Evolutionary conservation across 441 rosid species (phyloP), one percentile per base, ranked within the genome.

Genomic region (Jatropha podagrica): DNA sequence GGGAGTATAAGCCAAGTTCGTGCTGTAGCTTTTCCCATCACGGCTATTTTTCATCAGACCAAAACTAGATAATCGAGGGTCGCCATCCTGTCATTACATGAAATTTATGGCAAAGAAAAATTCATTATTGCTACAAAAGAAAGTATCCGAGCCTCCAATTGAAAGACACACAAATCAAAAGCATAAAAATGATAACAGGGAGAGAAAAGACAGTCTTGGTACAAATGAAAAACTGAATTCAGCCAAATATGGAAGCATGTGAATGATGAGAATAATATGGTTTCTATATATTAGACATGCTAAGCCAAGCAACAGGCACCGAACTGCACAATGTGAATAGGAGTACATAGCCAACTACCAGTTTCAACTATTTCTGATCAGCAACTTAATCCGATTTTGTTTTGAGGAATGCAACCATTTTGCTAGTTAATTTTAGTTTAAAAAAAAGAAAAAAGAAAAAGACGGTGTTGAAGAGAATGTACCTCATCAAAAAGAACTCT

Each of bases 31-130:
- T 86, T 90, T 95, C 38, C 99, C 99, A 67, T 95, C 97, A 68
- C 97, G 79, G 74, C 99, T 93, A 81, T 95, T 95, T 82, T 93
- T 95, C 97, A 93, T 92, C 3, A 95, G 90, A 66, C 99, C 99
- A 82, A 92, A 95, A 85, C 96, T 92, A 67, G 99, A 95, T 65
- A 95, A 82, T 83, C 97, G 89, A 0, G 99, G 98, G 78, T 93
- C 91, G 48, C 95, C 99, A 78, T 89, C 95, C 99, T 95, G 86
- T 41, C 66, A 68, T 42, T 61, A 59, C 42, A 46, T 20, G 32
- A 46, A 55, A 44, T 40, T 62, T 44, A 67, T 54, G 27, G 64
- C 12, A 32, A 18, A 54, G 44, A 55, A 32, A 40, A 20, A 44
- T 40, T 20, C 32, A 13, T 51, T 56, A 20, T 11, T 5, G 18